Evolutionary conservation across 2,329 filamentous ascomycete species (phyloP), one percentile per base, ranked within the genome.

Genomic region (Ophiostoma sp.): DNA sequence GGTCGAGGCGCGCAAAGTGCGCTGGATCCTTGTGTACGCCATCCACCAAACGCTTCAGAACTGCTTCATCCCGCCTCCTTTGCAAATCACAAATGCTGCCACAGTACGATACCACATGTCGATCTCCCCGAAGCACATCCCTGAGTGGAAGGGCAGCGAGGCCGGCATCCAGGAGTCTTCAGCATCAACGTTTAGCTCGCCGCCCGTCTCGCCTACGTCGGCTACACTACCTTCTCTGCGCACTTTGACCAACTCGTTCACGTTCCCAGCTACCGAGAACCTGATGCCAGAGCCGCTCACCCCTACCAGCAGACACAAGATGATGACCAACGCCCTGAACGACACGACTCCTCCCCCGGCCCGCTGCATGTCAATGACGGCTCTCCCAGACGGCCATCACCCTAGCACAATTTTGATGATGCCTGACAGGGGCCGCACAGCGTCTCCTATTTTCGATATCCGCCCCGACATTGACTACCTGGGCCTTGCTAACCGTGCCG

Each of bases 11-110:
- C 86, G 91, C 55, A 93, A 92, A 76, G 84, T 93, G 16, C 83
- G 91, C 52, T 95, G 91, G 91, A 85, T 93, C 42, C 75, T 93
- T 47, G 83, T 94, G 6, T 94, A 94, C 73, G 84, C 87, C 18
- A 83, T 87, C 3, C 83, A 92, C 68, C 91, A 95, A 75, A 88
- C 87, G n/a, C 81, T 95, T 1, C 82, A 84, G 9, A 85, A 85
- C 67, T 87, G 87, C 49, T 88, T 86, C 0, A 79, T 83, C 45
- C 80, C 68, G 5, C 67, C 84, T 0, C 88, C 63, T 42, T 42
- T 18, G 3, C n/a, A 44, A 36, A 86, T 91, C 41, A 80, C 81
- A 16, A 84, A 89, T 67, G 79, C 81, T 0, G 79, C 82, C 0
- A 80, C 79, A 14, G 81, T 86, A 1, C 78, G 81, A 0, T 94